A percentile compares a stretch with the other conserved stretches of the same genome.
Evolutionary conservation across 2,329 filamentous ascomycete species (phyloP).

Genomic region (Fusarium tanahbumbuense): DNA sequence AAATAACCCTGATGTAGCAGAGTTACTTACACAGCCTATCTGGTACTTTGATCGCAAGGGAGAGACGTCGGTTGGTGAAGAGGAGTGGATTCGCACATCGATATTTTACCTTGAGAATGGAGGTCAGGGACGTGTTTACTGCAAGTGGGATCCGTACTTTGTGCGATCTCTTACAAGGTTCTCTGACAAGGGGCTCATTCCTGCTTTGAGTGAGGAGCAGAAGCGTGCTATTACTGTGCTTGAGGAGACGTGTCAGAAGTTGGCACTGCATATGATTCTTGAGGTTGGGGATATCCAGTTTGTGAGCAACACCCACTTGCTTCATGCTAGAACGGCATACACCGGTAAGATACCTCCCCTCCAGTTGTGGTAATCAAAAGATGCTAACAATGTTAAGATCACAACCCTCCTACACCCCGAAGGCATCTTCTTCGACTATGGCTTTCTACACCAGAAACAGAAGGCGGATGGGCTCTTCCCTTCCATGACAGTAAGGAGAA

Average conservation of each 20-base stretch:
- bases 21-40: constrained; percentile 78
- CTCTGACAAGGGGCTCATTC: constrained; percentile 77
- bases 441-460: constrained; percentile 82
- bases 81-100: constrained; percentile 77
- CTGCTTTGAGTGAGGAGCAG: constrained; percentile 76
- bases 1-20: constrained; percentile 81
- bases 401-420: constrained; percentile 73
- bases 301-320: constrained; percentile 79
- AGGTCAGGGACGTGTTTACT: constrained; percentile 63
- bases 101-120: constrained; percentile 82
- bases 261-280: constrained; percentile 85
- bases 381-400: constrained; percentile 49
- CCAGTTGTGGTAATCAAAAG: accelerated
- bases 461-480: constrained; percentile 87
- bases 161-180: constrained; percentile 81
- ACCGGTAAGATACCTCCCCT: constrained; percentile 50
- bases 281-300: constrained; percentile 92
- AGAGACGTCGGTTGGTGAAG: constrained; percentile 78
- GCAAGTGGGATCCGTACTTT: constrained; percentile 93
- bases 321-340: constrained; percentile 86
- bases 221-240: constrained; percentile 68
- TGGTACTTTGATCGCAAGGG: constrained; percentile 97
- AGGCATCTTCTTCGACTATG: constrained; percentile 86
- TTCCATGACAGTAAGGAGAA: constrained; percentile 84
- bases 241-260: constrained; percentile 78